Conservation (phyloP, 2,329 filamentous ascomycete species). For the Monilinia polystroma region DNA sequence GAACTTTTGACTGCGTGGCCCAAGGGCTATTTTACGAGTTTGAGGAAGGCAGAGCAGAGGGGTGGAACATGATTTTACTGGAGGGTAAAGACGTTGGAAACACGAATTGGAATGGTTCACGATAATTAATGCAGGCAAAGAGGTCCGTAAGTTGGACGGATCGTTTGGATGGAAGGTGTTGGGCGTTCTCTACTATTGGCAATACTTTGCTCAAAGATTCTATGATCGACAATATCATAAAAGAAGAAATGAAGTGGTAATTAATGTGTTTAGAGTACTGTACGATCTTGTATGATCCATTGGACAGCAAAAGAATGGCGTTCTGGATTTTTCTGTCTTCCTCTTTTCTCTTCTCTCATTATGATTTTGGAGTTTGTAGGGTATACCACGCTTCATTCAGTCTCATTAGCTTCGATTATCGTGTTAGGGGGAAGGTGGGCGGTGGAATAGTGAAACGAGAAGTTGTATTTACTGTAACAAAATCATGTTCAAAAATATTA, state of each 20-base stretch:
- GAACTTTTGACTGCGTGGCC: conserved; percentile 59
- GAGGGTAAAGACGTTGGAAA: background rate
- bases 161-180: conserved; percentile 1
- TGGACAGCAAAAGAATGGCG: conserved; percentile 10
- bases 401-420: background rate
- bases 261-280: conserved; percentile 11
- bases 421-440: background rate
- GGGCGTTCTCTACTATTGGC: conserved; percentile 4
- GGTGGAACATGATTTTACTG: conserved; percentile 1
- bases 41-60: conserved; percentile 41
- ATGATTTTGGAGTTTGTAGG: conserved; percentile 14
- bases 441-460: background rate
- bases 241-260: conserved; percentile 3
- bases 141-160: background rate
- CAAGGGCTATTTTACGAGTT: conserved; percentile 59
- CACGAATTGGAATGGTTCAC: conserved; percentile 11
- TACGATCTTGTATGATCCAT: conserved; percentile 14
- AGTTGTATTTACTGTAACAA: background rate
- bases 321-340: background rate
- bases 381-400: conserved; percentile 15
- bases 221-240: background rate
- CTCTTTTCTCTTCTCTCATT: background rate
- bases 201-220: background rate
- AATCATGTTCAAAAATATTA: background rate
- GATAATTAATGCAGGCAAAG: background rate